A percentile compares a stretch with the other conserved stretches of the same genome.
phyloP scores from a whole-genome alignment of 73 alveolate genomes.

The Tetrahymena thermophila region DNA sequence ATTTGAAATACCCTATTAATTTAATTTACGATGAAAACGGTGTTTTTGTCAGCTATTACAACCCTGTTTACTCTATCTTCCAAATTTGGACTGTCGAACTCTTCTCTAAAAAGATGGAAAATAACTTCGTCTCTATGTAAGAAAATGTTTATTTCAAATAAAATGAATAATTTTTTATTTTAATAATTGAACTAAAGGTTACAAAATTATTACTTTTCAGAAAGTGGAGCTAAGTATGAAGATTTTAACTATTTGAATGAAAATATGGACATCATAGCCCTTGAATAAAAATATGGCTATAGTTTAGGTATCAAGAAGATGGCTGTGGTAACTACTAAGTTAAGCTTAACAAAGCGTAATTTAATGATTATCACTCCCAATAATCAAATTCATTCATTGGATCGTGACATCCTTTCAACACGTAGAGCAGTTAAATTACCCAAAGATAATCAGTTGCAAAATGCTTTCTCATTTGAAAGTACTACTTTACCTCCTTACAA shows the following conservation, averaged over 20 bases:
- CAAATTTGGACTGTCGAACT: constrained; percentile 41
- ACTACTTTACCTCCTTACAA: constrained; percentile 38
- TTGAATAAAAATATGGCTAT: constrained; percentile 34
- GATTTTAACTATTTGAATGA: constrained; percentile 15
- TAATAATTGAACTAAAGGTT: constrained; percentile 1
- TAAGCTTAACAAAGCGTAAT: constrained; percentile 25
- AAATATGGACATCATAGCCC: constrained; percentile 15
- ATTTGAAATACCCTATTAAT: constrained; percentile 16
- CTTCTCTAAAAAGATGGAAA: constrained; percentile 30
- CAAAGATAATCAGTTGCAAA: background rate
- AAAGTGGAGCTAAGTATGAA: background rate
- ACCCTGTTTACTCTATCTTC: constrained; percentile 7
- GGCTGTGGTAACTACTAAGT: constrained; percentile 4
- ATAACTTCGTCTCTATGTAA: background rate
- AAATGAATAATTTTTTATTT: background rate
- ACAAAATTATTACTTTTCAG: constrained; percentile 18
- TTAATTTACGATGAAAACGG: constrained; percentile 32
- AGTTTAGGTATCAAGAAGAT: constrained; percentile 18
- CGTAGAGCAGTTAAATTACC: constrained; percentile 32
- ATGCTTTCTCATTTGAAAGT: constrained; percentile 21
- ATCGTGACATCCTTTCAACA: constrained; percentile 26
- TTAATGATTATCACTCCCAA: constrained; percentile 14
- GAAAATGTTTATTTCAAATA: background rate
- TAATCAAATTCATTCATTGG: constrained; percentile 22
- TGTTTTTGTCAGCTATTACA: constrained; percentile 32